Base-by-base conservation (phyloP, 75 land plant genomes). In the Ceratopteris richardii region DNA sequence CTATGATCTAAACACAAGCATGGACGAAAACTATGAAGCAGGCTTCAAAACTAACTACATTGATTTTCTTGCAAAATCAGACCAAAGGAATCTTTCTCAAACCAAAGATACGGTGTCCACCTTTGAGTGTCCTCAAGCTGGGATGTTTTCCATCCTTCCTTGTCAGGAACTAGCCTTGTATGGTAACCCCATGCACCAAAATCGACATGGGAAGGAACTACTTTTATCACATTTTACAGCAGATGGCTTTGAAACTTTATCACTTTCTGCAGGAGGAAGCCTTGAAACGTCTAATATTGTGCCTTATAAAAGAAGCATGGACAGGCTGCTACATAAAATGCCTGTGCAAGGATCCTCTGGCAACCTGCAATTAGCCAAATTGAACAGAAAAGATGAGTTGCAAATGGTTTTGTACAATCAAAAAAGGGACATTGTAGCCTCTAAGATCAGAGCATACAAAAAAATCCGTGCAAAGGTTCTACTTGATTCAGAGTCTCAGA, bases 401-500 rank as follows among this genome's bases (percentile, higher is more conserved):
- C 25, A 26, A 14, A 3, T 52, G 54, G 54, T 52, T 23, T 26
- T 52, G 16, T 52, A 52, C 29, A 52, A 52, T 52, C 54, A 52
- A 26, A 52, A 52, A 14, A 21, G 29, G 23, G 54, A 52, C 4
- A 23, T 52, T 52, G 54, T 52, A 3, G 28, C 25, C 3, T 52
- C 54, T 24, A 13, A 23, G 28, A 1, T 23, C 1, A 52, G 54
- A 26, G 1, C 54, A 3, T 24, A 22, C 5, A 61, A 54, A 28
- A 69, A 67, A 1, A 72, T 79, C 47, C 65, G 89, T 17, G 79
- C 97, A 7, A 82, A 77, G 64, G 97, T 92, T 16, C 68, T 65
- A 47, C 62, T 92, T 50, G 93, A 92, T 54, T 51, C 48, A 20
- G 97, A 92, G 69, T 77, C 88, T 25, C 58, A 56, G 9, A 72